Conservation (phyloP, 2,329 filamentous ascomycete genomes). For the Colletotrichum chlorophyti region DNA sequence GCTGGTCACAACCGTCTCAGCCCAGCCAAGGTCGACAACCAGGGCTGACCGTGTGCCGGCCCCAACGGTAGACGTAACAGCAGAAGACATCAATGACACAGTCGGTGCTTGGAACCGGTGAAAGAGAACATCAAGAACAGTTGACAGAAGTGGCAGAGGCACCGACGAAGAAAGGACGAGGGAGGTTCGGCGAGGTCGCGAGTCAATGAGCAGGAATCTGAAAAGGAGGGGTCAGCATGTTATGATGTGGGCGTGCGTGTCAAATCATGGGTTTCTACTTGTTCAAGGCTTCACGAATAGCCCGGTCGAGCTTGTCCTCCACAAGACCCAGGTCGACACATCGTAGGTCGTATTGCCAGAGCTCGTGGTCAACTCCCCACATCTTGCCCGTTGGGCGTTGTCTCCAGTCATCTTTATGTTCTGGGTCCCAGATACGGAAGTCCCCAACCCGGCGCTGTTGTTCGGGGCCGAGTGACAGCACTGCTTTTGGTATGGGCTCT, state of each 20-base stretch:
- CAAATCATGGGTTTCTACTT: slow-evolving; percentile 61
- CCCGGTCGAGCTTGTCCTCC: slow-evolving; percentile 85
- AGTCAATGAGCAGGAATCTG: slow-evolving; percentile 73
- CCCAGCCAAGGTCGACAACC: slow-evolving; percentile 91
- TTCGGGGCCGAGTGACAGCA: slow-evolving; percentile 75
- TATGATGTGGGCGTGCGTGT: neutral
- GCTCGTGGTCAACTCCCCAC: slow-evolving; percentile 72
- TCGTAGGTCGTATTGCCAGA: slow-evolving; percentile 81
- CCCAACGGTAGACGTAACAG: slow-evolving; percentile 76
- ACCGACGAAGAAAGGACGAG: slow-evolving; percentile 80
- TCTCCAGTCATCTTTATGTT: slow-evolving; percentile 55
- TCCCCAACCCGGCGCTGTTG: slow-evolving; percentile 81
- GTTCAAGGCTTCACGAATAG: slow-evolving; percentile 80
- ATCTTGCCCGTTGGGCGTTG: slow-evolving; percentile 51
- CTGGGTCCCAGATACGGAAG: slow-evolving; percentile 73
- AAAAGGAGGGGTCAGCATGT: slow-evolving; percentile 14
- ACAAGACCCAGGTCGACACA: slow-evolving; percentile 79
- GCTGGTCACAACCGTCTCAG: slow-evolving; percentile 83
- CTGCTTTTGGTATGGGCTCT: slow-evolving; percentile 76
- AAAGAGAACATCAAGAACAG: slow-evolving; percentile 80
- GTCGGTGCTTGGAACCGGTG: slow-evolving; percentile 79
- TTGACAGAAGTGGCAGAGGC: slow-evolving; percentile 79
- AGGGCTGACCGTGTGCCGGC: slow-evolving; percentile 87
- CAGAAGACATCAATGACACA: slow-evolving; percentile 80
- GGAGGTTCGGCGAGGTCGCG: slow-evolving; percentile 75